Conservation (phyloP, 768 basidiomycete genomes). For the Porpolomopsis calyptriformis region DNA sequence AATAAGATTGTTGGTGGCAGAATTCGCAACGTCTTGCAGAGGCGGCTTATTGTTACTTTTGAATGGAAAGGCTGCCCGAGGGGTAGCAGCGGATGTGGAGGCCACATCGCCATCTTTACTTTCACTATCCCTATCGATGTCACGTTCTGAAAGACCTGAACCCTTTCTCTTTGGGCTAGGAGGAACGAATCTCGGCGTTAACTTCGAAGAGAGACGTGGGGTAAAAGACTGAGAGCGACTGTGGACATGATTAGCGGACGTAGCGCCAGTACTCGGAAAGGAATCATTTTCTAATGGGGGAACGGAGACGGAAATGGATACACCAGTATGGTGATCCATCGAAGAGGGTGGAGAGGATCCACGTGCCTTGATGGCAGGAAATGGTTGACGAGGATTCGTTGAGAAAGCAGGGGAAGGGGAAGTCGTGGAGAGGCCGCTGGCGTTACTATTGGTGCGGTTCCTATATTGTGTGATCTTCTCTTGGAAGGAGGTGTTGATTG, state of each 20-base stretch:
- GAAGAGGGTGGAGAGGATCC: slow-evolving; percentile 17
- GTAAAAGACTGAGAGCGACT: slow-evolving; percentile 62
- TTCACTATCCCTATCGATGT: slow-evolving; percentile 12
- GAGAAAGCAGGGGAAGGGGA: slow-evolving; percentile 23
- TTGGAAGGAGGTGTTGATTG: slow-evolving; percentile 43
- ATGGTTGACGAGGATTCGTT: slow-evolving; percentile 30
- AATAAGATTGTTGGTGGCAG: slow-evolving; percentile 3
- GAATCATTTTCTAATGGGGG: slow-evolving; percentile 26
- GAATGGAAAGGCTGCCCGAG: slow-evolving; percentile 11
- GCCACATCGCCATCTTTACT: slow-evolving; percentile 4
- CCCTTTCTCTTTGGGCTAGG: slow-evolving; percentile 50
- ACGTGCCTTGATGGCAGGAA: slow-evolving; percentile 29
- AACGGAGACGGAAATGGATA: slow-evolving; percentile 41
- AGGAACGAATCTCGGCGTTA: slow-evolving; percentile 42
- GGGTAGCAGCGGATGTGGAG: slow-evolving; percentile 9
- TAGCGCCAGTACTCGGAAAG: slow-evolving; percentile 7
- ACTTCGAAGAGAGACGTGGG: slow-evolving; percentile 59
- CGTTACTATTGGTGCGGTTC: slow-evolving; percentile 44
- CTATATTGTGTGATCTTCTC: slow-evolving; percentile 60
- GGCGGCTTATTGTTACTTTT: slow-evolving; percentile 10
- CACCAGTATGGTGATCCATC: slow-evolving; percentile 14
- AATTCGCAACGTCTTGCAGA: slow-evolving; percentile 4
- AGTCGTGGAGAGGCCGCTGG: slow-evolving; percentile 31
- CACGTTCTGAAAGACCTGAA: slow-evolving; percentile 32
- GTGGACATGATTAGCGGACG: slow-evolving; percentile 38